Percentiles rank a stretch among this genome's conserved stretches.
phyloP scores from a whole-genome alignment of 148 eudicot species.

The Cornus florida region DNA sequence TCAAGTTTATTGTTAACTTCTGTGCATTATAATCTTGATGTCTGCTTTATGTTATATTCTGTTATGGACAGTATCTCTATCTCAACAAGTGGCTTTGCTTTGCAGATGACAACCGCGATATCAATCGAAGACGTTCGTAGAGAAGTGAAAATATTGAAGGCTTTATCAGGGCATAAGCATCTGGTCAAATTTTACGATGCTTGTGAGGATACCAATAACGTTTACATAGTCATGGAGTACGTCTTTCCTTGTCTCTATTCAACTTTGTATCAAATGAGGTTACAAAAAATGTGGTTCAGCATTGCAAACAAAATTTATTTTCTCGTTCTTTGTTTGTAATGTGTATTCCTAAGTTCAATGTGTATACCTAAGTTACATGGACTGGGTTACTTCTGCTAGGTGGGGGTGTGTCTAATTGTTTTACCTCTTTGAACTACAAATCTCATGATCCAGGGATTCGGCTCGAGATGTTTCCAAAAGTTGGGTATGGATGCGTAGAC shows the following conservation, averaged over 20 bases:
- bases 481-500: too few relatives aligned
- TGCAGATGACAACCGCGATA: conserved; percentile 76
- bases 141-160: conserved; percentile 68
- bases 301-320: background rate
- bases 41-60: background rate
- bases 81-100: conserved; percentile 17
- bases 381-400: too few relatives aligned
- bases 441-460: too few relatives aligned
- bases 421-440: too few relatives aligned
- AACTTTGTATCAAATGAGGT: background rate
- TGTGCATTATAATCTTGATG: background rate
- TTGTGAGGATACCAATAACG: conserved; percentile 69
- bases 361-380: too few relatives aligned
- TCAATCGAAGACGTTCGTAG: conserved; percentile 77
- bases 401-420: too few relatives aligned
- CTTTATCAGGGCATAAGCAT: conserved; percentile 70
- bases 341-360: background rate
- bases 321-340: background rate
- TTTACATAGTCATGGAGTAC: conserved; percentile 77
- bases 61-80: background rate
- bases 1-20: background rate
- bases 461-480: too few relatives aligned
- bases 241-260: conserved; percentile 21
- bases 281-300: background rate
- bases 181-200: conserved; percentile 68